Conservation (phyloP, 108 stramenopile genomes). For the Cyclostephanos invisitatus region DNA sequence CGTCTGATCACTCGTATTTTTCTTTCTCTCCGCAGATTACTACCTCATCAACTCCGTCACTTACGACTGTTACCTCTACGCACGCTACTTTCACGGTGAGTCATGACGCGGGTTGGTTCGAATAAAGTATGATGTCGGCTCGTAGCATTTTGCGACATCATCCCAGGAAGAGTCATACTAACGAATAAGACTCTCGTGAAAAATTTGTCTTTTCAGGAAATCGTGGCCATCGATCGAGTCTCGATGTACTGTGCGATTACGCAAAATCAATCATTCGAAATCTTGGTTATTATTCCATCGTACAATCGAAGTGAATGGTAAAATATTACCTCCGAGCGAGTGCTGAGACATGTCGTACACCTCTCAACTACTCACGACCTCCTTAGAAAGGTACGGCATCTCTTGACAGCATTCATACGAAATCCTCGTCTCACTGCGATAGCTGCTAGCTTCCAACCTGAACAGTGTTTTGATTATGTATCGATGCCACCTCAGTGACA, state of each 20-base stretch:
- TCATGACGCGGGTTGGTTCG: neutral
- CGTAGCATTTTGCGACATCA: neutral
- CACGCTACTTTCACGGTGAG: constrained; percentile 79
- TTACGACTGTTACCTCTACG: constrained; percentile 79
- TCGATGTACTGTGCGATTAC: constrained; percentile 8
- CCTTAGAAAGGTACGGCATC: too few species aligned
- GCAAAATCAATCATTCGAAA: constrained; percentile 6
- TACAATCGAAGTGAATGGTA: neutral
- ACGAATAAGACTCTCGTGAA: too few species aligned
- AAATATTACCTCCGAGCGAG: too few species aligned
- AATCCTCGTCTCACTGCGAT: too few species aligned
- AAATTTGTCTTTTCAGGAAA: neutral
- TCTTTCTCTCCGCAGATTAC: constrained; percentile 50
- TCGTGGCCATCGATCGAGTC: constrained; percentile 24
- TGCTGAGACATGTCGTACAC: too few species aligned
- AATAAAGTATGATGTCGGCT: too few species aligned
- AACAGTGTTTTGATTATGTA: too few species aligned
- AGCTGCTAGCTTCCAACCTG: too few species aligned
- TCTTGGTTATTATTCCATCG: neutral
- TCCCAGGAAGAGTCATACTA: neutral
- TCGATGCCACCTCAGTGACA: too few species aligned
- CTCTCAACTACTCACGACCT: too few species aligned
- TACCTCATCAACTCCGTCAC: constrained; percentile 70
- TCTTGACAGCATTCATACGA: too few species aligned
- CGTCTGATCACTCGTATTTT: neutral